These are phyloP conservation scores for Scedosporium boydii DNA, from an alignment of 2,329 filamentous ascomycete genomes.

Conservation along the genomic window DNA sequence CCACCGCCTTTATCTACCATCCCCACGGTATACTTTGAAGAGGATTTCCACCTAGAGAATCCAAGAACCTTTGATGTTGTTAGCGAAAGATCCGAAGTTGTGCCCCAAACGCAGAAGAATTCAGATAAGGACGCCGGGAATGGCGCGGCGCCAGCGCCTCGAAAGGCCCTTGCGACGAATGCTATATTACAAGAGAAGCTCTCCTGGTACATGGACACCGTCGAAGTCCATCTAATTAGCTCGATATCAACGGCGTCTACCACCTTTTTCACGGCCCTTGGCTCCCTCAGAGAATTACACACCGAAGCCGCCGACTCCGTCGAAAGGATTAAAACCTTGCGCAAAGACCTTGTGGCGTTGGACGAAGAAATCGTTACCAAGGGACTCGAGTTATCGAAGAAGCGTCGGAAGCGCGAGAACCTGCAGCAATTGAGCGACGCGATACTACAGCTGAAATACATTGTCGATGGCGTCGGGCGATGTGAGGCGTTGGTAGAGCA, in stretches of 20 bases:
- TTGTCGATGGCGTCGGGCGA: constrained; percentile 63
- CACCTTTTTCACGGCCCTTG: constrained; percentile 90
- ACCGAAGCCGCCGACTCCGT: constrained; percentile 89
- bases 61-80: constrained; percentile 94
- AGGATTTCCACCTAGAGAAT: constrained; percentile 91
- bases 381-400: constrained; percentile 76
- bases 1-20: constrained; percentile 86
- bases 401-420: constrained; percentile 75
- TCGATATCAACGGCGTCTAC: constrained; percentile 94
- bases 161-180: constrained; percentile 89
- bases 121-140: constrained; percentile 48
- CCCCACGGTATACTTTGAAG: constrained; percentile 86
- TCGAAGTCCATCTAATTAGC: constrained; percentile 92
- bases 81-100: constrained; percentile 92
- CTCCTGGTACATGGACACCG: constrained; percentile 99
- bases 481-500: constrained; percentile 77
- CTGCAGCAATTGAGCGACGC: constrained; percentile 72
- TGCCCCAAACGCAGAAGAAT: constrained; percentile 43
- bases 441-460: constrained; percentile 69
- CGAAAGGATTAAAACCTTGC: constrained; percentile 68
- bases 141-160: constrained; percentile 46
- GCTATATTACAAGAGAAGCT: constrained; percentile 96
- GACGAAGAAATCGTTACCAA: constrained; percentile 81
- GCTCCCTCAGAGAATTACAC: constrained; percentile 83
- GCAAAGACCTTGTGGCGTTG: constrained; percentile 68